Evolutionary conservation across 2,329 filamentous ascomycete genomes (phyloP), one percentile per base, ranked within the genome.

Genomic region (Talaromyces funiculosus): DNA sequence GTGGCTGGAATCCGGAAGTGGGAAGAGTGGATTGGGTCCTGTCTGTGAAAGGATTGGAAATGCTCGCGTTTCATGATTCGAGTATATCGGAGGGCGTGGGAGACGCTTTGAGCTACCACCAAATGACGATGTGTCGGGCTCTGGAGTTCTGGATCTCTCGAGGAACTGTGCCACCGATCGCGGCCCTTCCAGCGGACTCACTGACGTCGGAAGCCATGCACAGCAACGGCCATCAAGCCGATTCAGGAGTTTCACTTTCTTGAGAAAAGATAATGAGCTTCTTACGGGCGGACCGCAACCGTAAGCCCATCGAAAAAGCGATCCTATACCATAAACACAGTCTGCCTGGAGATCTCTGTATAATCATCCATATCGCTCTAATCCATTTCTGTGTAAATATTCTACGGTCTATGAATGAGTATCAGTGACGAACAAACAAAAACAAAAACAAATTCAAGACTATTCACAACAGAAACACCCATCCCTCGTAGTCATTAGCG

Each of bases 21-120:
- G 92, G 96, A 92, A 85, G 84, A 84, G 68, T 97, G 93, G 93
- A 87, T 97, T 70, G 90, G 87, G 2, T 83, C 87, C 71, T 85
- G 87, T 69, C 77, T 95, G 67, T 94, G 74, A 77, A 56, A 12
- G 18, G 10, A 12, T 40, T 4, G 24, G n/a, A n/a, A n/a, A 20
- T 26, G 42, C 26, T 12, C 31, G 9, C 8, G n/a, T n/a, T n/a
- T n/a, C n/a, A n/a, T n/a, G n/a, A n/a, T n/a, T n/a, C n/a, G n/a
- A n/a, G n/a, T n/a, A n/a, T n/a, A n/a, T n/a, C n/a, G n/a, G n/a
- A n/a, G n/a, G n/a, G n/a, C n/a, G n/a, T n/a, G n/a, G n/a, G n/a
- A n/a, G n/a, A n/a, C n/a, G n/a, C n/a, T n/a, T n/a, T n/a, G n/a
- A n/a, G n/a, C n/a, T n/a, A n/a, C n/a, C n/a, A n/a, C n/a, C n/a